Percentiles rank a stretch among this genome's conserved stretches.
Evolutionary conservation across 495 filamentous ascomycete species (phyloP).

Genomic region (Xylaria longipes): DNA sequence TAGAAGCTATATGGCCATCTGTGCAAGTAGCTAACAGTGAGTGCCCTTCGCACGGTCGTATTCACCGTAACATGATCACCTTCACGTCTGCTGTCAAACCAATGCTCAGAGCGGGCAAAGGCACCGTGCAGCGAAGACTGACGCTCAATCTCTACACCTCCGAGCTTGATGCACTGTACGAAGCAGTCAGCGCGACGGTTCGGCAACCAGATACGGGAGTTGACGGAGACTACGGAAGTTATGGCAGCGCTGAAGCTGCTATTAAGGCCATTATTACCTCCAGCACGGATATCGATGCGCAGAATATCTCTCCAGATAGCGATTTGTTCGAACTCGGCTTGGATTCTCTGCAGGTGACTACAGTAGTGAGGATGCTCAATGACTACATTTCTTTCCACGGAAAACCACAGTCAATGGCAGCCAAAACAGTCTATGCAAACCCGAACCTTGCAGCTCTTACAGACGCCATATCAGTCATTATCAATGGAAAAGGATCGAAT

Average conservation of each 20-base stretch:
- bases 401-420: background rate
- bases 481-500: background rate
- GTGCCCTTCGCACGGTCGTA: conserved; percentile 43
- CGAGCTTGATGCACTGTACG: conserved; percentile 54
- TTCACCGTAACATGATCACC: conserved; percentile 37
- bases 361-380: background rate
- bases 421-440: conserved; percentile 11
- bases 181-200: background rate
- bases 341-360: conserved; percentile 47
- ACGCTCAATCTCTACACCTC: conserved; percentile 53
- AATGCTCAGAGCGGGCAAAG: conserved; percentile 56
- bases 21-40: conserved; percentile 47
- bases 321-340: conserved; percentile 50
- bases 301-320: conserved; percentile 25
- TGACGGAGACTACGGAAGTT: background rate
- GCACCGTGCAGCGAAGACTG: conserved; percentile 51
- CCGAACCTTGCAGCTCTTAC: conserved; percentile 3
- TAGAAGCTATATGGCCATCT: conserved; percentile 41
- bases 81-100: conserved; percentile 48
- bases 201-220: background rate
- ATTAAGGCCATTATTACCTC: background rate
- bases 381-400: background rate
- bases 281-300: background rate
- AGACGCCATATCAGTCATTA: background rate
- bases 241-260: conserved; percentile 5